Evolutionary conservation across 2,329 filamentous ascomycete species (phyloP), one percentile per base, ranked within the genome.

Genomic region (Aspergillus hortae): DNA sequence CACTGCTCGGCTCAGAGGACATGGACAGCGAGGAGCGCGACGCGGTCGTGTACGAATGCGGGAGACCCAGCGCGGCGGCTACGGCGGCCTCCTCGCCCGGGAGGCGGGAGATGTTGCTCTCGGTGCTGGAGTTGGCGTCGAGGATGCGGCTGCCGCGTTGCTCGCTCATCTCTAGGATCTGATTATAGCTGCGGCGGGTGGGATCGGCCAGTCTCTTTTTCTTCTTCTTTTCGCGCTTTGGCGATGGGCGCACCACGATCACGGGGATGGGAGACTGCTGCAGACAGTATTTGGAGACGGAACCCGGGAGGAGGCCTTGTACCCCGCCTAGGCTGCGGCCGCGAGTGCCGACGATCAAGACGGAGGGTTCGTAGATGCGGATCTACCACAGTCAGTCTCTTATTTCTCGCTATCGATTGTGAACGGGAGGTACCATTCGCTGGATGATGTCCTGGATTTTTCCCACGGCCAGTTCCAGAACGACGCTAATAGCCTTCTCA

Each of bases 201-300:
- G 89, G 86, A 61, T 96, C 90, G 49, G 88, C 85, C 46, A 85
- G 81, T 27, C 92, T 85, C 76, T 96, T 96, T 53, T 82, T 81
- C 73, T 94, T 95, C 75, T 95, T 95, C 74, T 94, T 94, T 66
- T 89, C 83, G 17, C 92, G 87, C 74, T 95, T 95, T 55, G 89
- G 88, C 30, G 87, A 88, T 33, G 92, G 91, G 4, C 92, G 84
- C 9, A 96, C 92, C 30, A 96, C 92, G 27, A 96, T 92, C 6
- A 96, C 92, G 1, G 92, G 92, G 1, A 96, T 89, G 0, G 92
- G 91, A 1, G 89, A 95, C 68, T 95, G 92, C 67, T 96, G 92
- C 11, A 96, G 80, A 64, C 92, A 96, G 73, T 96, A 96, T 67
- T 96, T 96, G 23, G 90, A 95, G 42, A 96, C 92, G 0, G 89